Percentiles rank a stretch among this genome's conserved stretches.
Evolutionary conservation across 352 stramenopile genomes (phyloP).

Genomic region (Aphanomyces invadans): DNA sequence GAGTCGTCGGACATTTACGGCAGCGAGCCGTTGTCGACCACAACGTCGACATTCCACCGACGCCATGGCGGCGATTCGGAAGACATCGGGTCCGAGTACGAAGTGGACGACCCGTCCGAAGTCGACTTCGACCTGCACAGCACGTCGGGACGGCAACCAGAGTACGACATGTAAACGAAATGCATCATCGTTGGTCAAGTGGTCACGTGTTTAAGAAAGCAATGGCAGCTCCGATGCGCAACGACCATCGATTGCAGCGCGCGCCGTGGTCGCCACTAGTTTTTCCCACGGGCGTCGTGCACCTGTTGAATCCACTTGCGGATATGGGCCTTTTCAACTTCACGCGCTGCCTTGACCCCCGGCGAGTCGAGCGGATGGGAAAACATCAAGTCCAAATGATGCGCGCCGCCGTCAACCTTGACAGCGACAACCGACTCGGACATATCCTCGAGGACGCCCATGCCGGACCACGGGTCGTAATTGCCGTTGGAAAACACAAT

Average conservation of each 20-base stretch:
- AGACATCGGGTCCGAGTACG: not conserved
- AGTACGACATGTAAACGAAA: conserved; percentile 16
- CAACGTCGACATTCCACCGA: not conserved
- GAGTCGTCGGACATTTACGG: not conserved
- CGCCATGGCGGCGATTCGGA: not conserved
- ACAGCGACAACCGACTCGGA: conserved; percentile 37
- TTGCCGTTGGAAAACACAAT: conserved; percentile 65
- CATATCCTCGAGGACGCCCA: conserved; percentile 35
- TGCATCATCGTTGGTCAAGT: too few relatives aligned
- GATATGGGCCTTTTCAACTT: conserved; percentile 39
- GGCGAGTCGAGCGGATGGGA: conserved; percentile 40
- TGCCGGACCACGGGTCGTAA: conserved; percentile 52
- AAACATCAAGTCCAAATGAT: conserved; percentile 58
- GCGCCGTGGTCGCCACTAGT: too few relatives aligned
- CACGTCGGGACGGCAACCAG: not conserved
- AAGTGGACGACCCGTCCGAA: conserved; percentile 11
- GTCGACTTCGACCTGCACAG: not conserved
- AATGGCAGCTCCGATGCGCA: too few relatives aligned
- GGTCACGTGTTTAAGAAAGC: too few relatives aligned
- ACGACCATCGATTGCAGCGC: too few relatives aligned
- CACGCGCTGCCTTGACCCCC: conserved; percentile 32
- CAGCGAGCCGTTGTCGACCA: not conserved
- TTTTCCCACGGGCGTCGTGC: too few relatives aligned
- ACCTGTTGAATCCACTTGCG: conserved; percentile 41
- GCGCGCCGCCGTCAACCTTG: conserved; percentile 35